phyloP scores from a whole-genome alignment of 164 flowering plant species.

The Stephania yunnanensis region DNA sequence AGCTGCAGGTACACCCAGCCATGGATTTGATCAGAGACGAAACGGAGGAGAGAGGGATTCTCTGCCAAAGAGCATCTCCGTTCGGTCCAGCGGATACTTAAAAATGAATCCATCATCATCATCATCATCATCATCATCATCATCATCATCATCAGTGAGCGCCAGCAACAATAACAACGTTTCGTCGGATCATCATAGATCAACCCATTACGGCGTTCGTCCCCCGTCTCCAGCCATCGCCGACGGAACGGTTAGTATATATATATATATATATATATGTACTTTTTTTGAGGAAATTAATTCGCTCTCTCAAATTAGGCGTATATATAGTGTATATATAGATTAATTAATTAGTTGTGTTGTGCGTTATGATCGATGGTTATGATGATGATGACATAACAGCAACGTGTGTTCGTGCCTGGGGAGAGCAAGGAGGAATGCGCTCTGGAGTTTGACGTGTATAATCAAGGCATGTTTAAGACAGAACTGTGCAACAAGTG shows the following conservation, averaged over 20 bases:
- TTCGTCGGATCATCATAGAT: not conserved
- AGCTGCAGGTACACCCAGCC: constrained; percentile 29
- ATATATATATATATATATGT: too few species aligned
- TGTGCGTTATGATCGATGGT: not conserved
- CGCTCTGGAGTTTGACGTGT: constrained; percentile 63
- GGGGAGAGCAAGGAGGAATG: constrained; percentile 51
- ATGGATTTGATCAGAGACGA: constrained; percentile 18
- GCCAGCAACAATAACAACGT: too few species aligned
- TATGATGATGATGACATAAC: not conserved
- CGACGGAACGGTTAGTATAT: constrained; percentile 1
- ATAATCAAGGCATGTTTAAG: constrained; percentile 82
- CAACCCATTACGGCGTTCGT: not conserved
- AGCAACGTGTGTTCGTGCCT: constrained; percentile 37
- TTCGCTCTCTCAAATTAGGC: not conserved
- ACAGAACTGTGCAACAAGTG: constrained; percentile 97
- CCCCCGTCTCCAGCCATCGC: not conserved
- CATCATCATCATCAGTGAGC: too few species aligned
- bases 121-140: too few species aligned
- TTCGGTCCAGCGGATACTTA: constrained; percentile 69
- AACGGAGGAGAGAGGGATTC: constrained; percentile 31
- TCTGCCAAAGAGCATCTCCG: constrained; percentile 85
- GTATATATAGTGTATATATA: not conserved
- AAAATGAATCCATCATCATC: constrained; percentile 30
- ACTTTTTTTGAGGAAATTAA: too few species aligned
- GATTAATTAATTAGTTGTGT: not conserved